Evolutionary conservation across 2,329 filamentous ascomycete genomes (phyloP).

Genomic region (Zasmidium citrigriseum): DNA sequence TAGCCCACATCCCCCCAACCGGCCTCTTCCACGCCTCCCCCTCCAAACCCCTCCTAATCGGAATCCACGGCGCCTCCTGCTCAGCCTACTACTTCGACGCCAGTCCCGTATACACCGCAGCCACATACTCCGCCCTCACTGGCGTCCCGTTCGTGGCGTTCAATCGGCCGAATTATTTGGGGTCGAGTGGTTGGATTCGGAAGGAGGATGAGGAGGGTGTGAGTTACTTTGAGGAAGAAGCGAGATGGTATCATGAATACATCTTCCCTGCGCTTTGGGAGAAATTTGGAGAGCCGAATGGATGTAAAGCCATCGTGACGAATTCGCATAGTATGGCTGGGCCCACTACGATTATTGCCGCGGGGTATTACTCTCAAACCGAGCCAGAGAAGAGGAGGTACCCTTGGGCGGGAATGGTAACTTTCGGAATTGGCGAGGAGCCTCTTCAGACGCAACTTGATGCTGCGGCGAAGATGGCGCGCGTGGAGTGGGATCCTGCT

Average conservation of each 20-base stretch:
- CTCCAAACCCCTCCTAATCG: conserved; percentile 9
- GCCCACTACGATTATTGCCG: conserved; percentile 6
- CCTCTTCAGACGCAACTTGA: background rate
- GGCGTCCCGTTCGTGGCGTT: conserved; percentile 7
- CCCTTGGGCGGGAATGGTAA: conserved; percentile 5
- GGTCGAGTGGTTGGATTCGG: conserved; percentile 7
- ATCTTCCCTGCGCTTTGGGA: conserved; percentile 7
- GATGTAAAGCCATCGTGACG: conserved; percentile 7
- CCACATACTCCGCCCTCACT: conserved; percentile 6
- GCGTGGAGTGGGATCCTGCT: background rate
- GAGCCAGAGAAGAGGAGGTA: background rate
- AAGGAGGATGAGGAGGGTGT: background rate
- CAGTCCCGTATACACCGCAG: conserved; percentile 7
- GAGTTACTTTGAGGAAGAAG: conserved; percentile 8
- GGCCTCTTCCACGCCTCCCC: background rate
- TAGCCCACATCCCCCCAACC: conserved; percentile 2
- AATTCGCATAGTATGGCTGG: conserved; percentile 8
- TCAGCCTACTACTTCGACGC: conserved; percentile 8
- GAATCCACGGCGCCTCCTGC: conserved; percentile 7
- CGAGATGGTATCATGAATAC: conserved; percentile 8
- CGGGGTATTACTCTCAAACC: background rate
- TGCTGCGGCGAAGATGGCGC: background rate
- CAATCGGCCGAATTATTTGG: conserved; percentile 8
- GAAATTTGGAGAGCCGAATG: conserved; percentile 6
- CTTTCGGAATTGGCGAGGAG: conserved; percentile 4